Base-by-base conservation (phyloP, 108 stramenopile genomes). In the Nitzschia palea region DNA sequence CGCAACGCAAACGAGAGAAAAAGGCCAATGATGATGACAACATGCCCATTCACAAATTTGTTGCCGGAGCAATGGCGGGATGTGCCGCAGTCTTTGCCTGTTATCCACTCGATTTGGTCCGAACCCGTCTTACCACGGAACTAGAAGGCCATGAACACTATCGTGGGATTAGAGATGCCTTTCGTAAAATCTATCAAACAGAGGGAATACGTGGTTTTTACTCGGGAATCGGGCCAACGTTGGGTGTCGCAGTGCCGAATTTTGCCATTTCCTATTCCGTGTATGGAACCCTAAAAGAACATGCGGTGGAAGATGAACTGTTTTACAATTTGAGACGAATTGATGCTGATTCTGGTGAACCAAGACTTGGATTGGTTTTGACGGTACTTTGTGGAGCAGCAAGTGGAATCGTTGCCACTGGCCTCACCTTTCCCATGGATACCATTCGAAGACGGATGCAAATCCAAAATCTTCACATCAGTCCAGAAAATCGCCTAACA, bases 221-320 rank as follows among this genome's bases (percentile, higher is more conserved):
- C 62, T 78, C 84, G 23, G 97, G 97, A 23, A 66, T 97, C 17
- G 85, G 81, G 6, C 91, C 95, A 5, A 93, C 97, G 30, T 68
- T 97, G 36, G 70, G 86, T 63, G 97, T 97, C 25, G 94, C 94
- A 8, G 95, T 96, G 10, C 97, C 97, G 2, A 97, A 88, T 68
- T 91, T 95, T 69, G 91, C 89, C 37, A 91, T 97, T 71, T 88
- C 85, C 2, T 96, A 87, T 62, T 75, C 90, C 8, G 93, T 93
- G 2, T 97, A 97, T 54, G 95, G 95, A 17, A 90, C 87, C 18
- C 60, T 96, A 33, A 94, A 93, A 73, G 92, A 96, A 53, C 76
- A 88, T 56, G 82, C 84, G 0, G 32, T 91, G 48, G 93, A 93
- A 35, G 92, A 92, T 75, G 91, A 94, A 34, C 53, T 95, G 44